phyloP scores from a whole-genome alignment of 2,329 filamentous ascomycete genomes.

The Calonectria pauciramosa region DNA sequence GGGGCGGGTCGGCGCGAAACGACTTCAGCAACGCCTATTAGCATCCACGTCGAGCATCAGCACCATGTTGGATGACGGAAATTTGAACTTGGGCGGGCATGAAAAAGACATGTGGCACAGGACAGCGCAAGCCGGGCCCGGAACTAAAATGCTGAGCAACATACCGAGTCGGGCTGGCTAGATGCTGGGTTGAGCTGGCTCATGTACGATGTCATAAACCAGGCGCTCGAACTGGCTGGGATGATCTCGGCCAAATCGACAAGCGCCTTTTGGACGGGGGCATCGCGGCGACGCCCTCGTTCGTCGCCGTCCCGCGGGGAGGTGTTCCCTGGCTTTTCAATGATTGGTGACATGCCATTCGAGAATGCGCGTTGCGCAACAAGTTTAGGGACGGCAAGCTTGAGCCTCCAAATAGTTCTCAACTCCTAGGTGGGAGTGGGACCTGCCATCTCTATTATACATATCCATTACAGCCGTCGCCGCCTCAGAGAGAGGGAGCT shows the following conservation, averaged over 20 bases:
- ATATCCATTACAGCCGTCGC: not conserved
- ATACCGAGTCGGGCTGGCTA: slow-evolving; percentile 32
- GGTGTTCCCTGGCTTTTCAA: slow-evolving; percentile 16
- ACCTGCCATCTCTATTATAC: slow-evolving; percentile 19
- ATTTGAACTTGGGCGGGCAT: not conserved
- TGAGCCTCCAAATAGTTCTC: slow-evolving; percentile 8
- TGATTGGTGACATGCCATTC: slow-evolving; percentile 37
- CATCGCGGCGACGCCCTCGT: slow-evolving; percentile 28
- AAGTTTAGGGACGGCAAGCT: not conserved
- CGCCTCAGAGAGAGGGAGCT: not conserved
- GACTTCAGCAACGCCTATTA: slow-evolving; percentile 34
- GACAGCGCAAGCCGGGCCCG: not conserved
- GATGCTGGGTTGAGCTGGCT: slow-evolving; percentile 29
- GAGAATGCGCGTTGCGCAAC: slow-evolving; percentile 1
- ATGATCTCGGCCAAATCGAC: slow-evolving; percentile 39
- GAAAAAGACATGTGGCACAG: not conserved
- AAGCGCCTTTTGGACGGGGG: slow-evolving; percentile 23
- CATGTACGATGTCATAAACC: slow-evolving; percentile 40
- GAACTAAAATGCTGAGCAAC: slow-evolving; percentile 23
- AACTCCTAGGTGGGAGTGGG: not conserved
- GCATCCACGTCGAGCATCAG: slow-evolving; percentile 32
- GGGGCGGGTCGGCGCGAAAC: slow-evolving; percentile 26
- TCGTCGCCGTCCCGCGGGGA: slow-evolving; percentile 18
- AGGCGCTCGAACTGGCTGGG: slow-evolving; percentile 38
- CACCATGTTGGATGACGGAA: slow-evolving; percentile 13